These are phyloP conservation scores for Anisodus acutangulus DNA, from an alignment of 257 asterid genomes.

Conservation along the genomic window DNA sequence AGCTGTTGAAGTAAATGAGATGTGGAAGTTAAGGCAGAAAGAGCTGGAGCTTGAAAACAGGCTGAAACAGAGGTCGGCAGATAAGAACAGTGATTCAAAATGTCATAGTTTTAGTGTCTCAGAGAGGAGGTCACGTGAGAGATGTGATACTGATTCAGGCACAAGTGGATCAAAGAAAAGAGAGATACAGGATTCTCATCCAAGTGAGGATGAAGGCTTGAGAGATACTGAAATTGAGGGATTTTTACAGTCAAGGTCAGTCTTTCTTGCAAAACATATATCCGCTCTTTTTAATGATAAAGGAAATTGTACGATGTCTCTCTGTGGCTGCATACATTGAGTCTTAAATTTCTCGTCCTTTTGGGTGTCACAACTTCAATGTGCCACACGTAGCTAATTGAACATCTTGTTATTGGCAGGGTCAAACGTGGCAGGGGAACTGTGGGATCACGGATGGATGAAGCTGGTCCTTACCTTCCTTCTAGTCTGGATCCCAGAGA, in stretches of 20 bases:
- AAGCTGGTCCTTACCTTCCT: slow-evolving; percentile 84
- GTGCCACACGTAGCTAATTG: neutral
- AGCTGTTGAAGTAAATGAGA: slow-evolving; percentile 85
- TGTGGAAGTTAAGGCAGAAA: slow-evolving; percentile 90
- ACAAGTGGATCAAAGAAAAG: slow-evolving; percentile 54
- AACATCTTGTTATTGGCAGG: slow-evolving; percentile 48
- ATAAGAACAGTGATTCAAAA: slow-evolving; percentile 42
- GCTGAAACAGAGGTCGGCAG: slow-evolving; percentile 48
- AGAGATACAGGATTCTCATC: slow-evolving; percentile 38
- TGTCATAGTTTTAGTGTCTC: slow-evolving; percentile 43
- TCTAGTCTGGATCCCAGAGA: slow-evolving; percentile 44
- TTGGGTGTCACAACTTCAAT: slow-evolving; percentile 7
- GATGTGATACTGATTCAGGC: slow-evolving; percentile 42
- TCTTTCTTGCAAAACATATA: slow-evolving; percentile 26
- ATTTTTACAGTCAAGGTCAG: slow-evolving; percentile 76
- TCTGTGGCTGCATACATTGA: neutral
- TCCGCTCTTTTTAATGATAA: neutral
- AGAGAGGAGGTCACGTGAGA: slow-evolving; percentile 48
- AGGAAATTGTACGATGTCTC: neutral
- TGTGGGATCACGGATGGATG: slow-evolving; percentile 95
- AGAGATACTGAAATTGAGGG: slow-evolving; percentile 80
- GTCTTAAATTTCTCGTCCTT: neutral
- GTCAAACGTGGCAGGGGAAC: slow-evolving; percentile 93
- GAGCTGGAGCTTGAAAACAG: slow-evolving; percentile 74
- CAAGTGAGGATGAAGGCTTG: slow-evolving; percentile 59